Evolutionary conservation across 441 rosid genomes (phyloP), one percentile per base, ranked within the genome.

Genomic region (Populus hybrid): DNA sequence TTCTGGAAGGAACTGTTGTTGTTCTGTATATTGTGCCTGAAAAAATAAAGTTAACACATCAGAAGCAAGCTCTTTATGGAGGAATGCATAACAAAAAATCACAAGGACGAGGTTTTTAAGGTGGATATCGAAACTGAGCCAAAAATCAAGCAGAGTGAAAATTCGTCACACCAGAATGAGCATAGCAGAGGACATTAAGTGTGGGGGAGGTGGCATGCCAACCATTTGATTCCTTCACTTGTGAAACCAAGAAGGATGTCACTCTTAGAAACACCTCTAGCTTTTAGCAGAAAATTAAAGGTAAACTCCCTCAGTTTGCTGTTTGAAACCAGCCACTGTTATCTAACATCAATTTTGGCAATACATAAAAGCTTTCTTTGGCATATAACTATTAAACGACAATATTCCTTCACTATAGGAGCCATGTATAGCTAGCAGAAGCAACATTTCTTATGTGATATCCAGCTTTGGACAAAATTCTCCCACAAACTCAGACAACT

Each of bases 11-110:
- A 82, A 91, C 86, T 78, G 93, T 90, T 76, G 90, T 82, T 78
- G 99, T 91, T 85, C 78, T 89, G 84, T 92, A 95, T 79, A 95
- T 89, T 74, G 98, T 93, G 88, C 99, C 98, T 92, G 97, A 85
- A 85, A 87, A 63, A 20, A 72, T 68, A 78, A 65, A 68, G 79
- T 68, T 75, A 76, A 82, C 80, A 79, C 11, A 42, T 42, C 50
- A 42, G 16, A 42, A 29, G 63, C 67, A 77, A 65, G 16, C 29
- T 59, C 10, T 69, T 45, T 64, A 64, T 23, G 56, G 66, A 79
- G 64, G 71, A 76, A 73, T 73, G 77, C 21, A 73, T 9, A 71
- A 68, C 16, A 42, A 11, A 42, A 42, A 42, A 10, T 4, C 6
- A 2, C 9, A 11, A 11, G 50, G 50, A 11, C 1, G 14, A 42